A percentile compares a stretch with the other conserved stretches of the same genome.
Evolutionary conservation across 1,139 yeast genomes (phyloP).

Genomic region (Candida sojae): DNA sequence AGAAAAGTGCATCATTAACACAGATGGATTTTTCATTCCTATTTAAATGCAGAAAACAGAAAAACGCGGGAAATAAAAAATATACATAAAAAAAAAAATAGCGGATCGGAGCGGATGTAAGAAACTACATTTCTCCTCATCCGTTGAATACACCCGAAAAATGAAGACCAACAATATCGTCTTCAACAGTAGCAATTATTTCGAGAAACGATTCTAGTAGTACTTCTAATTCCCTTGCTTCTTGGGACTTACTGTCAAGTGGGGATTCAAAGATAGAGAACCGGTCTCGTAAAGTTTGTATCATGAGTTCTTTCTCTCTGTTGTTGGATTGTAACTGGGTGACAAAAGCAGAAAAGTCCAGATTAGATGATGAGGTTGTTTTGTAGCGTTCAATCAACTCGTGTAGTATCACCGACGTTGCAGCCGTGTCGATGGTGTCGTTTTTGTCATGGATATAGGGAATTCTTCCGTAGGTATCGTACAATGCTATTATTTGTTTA

Average conservation of each 20-base stretch:
- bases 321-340: conserved; percentile 3
- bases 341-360: conserved; percentile 12
- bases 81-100: not conserved
- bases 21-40: no score
- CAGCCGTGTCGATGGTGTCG: conserved; percentile 39
- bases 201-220: conserved; percentile 19
- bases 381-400: conserved; percentile 15
- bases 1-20: no score
- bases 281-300: conserved; percentile 3
- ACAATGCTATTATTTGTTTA: conserved; percentile 27
- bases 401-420: conserved; percentile 27
- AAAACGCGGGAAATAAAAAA: not conserved
- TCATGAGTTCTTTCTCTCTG: conserved; percentile 1
- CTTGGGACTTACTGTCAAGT: conserved; percentile 8
- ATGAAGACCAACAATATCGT: not conserved
- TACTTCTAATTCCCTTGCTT: conserved; percentile 17
- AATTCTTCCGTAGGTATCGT: conserved; percentile 27
- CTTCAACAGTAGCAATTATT: conserved; percentile 18
- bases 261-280: conserved; percentile 1
- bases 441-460: conserved; percentile 37
- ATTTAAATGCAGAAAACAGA: not conserved
- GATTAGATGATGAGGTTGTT: not conserved
- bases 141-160: no score
- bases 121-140: no score
- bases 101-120: not conserved